Evolutionary conservation across 148 eudicot genomes (phyloP).

Genomic region (Chenopodium album): DNA sequence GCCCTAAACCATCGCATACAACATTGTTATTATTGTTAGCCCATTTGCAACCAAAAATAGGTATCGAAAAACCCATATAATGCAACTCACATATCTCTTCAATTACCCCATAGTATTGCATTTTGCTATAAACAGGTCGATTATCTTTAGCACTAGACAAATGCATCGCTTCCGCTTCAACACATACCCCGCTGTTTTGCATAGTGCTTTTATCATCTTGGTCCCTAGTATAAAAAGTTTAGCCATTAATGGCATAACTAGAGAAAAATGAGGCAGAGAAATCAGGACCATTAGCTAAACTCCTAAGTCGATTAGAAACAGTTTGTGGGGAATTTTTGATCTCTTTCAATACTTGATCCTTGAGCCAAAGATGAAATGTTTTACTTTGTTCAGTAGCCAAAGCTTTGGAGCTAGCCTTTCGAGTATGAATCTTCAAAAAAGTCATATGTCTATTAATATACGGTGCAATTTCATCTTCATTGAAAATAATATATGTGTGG

Average conservation of each 20-base stretch:
- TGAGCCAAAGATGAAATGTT: not conserved
- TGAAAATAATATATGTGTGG: constrained; percentile 4
- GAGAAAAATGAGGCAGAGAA: not conserved
- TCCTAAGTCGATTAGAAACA: not conserved
- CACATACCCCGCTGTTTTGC: not conserved
- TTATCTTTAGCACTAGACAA: constrained; percentile 9
- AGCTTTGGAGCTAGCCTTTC: not conserved
- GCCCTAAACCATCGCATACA: not conserved
- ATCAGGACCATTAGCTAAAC: constrained; percentile 1
- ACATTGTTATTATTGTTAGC: not conserved
- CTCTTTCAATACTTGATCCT: not conserved
- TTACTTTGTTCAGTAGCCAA: not conserved
- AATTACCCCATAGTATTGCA: not conserved
- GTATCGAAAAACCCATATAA: not conserved
- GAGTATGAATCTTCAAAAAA: not conserved
- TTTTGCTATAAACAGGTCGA: not conserved
- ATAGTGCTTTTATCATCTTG: constrained; percentile 5
- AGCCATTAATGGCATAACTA: not conserved
- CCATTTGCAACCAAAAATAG: not conserved
- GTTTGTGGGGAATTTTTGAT: not conserved
- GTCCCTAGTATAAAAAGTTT: not conserved
- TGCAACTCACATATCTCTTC: constrained; percentile 1
- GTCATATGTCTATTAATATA: not conserved
- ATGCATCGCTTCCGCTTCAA: not conserved
- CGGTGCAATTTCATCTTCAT: constrained; percentile 11